Evolutionary conservation across 1,284 basidiomycete species (phyloP), one percentile per base, ranked within the genome.

Genomic region (Cryptococcus depauperatus): DNA sequence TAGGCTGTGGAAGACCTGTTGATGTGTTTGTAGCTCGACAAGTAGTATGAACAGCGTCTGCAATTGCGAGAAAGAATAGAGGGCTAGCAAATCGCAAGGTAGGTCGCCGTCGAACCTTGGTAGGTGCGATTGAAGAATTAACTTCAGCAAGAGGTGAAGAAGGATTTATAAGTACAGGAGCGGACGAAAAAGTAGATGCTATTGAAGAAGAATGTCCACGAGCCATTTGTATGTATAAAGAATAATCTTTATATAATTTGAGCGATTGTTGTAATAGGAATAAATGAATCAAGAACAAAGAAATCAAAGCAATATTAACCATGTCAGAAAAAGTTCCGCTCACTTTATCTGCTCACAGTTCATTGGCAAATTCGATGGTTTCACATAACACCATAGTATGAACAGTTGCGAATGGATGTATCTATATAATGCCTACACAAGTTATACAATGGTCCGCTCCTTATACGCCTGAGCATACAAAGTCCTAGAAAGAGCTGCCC

Each of bases 61-160:
- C 14, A 4, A 44, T 3, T 10, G 29, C 41, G 9, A 49, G 10
- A 3, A 49, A 13, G 6, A 46, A 5, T 10, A 55, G 32, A 2
- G 53, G 53, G 21, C 45, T 47, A 13, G 50, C 45, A 27, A 47
- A 47, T 8, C 38, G 35, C 21, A 50, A 35, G 10, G 7, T 13
- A 32, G 41, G 40, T 4, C 21, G 26, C n/a, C 10, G 35, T 21
- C 16, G 10, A 10, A 16, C 18, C 16, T 21, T 35, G 18, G 35
- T 23, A 3, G 42, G 32, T 6, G 44, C 28, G 23, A 22, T 26
- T 18, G 25, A 33, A 27, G 25, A 37, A 13, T n/a, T 27, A n/a
- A n/a, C n/a, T n/a, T n/a, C n/a, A 19, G 26, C 22, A 14, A 18
- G 22, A 6, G 18, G 43, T 18, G 35, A 28, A 11, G 21, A 29